Percentiles rank a stretch among this genome's conserved stretches.
Evolutionary conservation across 495 filamentous ascomycete species (phyloP).

Genomic region (Cudoniella acicularis): DNA sequence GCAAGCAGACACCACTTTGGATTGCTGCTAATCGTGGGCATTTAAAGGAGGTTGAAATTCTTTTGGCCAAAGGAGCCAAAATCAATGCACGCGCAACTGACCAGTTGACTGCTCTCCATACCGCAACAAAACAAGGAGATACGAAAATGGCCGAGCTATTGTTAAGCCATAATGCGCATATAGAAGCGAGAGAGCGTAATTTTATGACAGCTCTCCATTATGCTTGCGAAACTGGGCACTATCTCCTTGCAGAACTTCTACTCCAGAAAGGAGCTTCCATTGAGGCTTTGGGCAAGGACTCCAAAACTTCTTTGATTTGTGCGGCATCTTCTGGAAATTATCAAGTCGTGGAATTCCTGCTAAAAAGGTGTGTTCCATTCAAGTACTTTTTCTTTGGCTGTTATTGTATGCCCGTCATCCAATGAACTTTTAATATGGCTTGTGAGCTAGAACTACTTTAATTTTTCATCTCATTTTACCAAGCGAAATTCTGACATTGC

Average conservation of each 20-base stretch:
- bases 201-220: constrained; percentile 12
- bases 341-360: constrained; percentile 30
- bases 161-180: constrained; percentile 1
- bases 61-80: constrained; percentile 22
- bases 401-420: too few species aligned
- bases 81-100: constrained; percentile 24
- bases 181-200: background rate
- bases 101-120: constrained; percentile 15
- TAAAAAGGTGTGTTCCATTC: constrained; percentile 34
- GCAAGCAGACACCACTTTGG: constrained; percentile 36
- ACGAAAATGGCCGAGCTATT: background rate
- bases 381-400: too few species aligned
- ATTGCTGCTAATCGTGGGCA: constrained; percentile 36
- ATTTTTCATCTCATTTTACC: too few species aligned
- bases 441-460: too few species aligned
- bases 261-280: constrained; percentile 21
- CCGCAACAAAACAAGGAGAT: background rate
- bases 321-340: constrained; percentile 37
- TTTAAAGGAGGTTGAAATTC: constrained; percentile 25
- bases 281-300: constrained; percentile 14
- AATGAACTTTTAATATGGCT: too few species aligned
- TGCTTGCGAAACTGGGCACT: constrained; percentile 1
- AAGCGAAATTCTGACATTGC: too few species aligned
- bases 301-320: constrained; percentile 39
- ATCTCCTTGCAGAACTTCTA: constrained; percentile 4